Percentiles rank a stretch among this genome's conserved stretches.
Evolutionary conservation across 305 asterid species (phyloP).

Genomic region (Fraxinus dipetala): DNA sequence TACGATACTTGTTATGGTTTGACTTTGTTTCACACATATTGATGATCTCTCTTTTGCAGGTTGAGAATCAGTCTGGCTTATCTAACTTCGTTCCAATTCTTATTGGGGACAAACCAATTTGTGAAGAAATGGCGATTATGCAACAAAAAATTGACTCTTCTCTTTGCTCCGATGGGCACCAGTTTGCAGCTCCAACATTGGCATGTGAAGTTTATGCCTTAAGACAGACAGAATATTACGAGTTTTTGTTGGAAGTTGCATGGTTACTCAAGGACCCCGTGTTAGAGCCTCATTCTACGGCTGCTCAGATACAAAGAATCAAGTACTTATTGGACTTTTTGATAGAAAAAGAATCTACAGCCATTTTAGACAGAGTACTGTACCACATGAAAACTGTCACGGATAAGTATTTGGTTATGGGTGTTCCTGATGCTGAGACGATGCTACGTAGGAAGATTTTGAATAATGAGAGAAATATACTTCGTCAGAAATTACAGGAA

Average conservation of each 20-base stretch:
- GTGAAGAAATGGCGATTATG: constrained; percentile 68
- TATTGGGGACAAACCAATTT: constrained; percentile 66
- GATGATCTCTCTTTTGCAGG: constrained; percentile 44
- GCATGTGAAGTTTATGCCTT: constrained; percentile 42
- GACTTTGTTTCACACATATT: constrained; percentile 7
- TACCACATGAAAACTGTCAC: constrained; percentile 34
- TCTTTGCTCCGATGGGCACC: constrained; percentile 29
- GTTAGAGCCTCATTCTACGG: constrained; percentile 32
- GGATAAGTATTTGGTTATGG: constrained; percentile 31
- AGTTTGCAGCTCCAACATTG: constrained; percentile 27
- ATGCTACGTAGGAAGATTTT: constrained; percentile 40
- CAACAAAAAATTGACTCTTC: constrained; percentile 41
- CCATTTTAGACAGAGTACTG: constrained; percentile 54
- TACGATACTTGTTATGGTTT: constrained; percentile 10
- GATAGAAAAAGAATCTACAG: constrained; percentile 47
- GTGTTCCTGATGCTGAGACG: constrained; percentile 46
- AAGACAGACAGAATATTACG: constrained; percentile 44
- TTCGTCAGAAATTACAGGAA: constrained; percentile 26
- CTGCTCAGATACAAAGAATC: constrained; percentile 51
- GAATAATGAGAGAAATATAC: constrained; percentile 36
- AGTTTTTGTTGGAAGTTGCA: constrained; percentile 67
- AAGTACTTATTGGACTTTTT: constrained; percentile 47
- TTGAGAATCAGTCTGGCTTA: constrained; percentile 87
- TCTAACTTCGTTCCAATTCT: constrained; percentile 90
- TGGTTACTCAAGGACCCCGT: constrained; percentile 67